These are phyloP conservation scores for Suillus tomentosus DNA, from an alignment of 768 basidiomycete species.

Conservation along the genomic window DNA sequence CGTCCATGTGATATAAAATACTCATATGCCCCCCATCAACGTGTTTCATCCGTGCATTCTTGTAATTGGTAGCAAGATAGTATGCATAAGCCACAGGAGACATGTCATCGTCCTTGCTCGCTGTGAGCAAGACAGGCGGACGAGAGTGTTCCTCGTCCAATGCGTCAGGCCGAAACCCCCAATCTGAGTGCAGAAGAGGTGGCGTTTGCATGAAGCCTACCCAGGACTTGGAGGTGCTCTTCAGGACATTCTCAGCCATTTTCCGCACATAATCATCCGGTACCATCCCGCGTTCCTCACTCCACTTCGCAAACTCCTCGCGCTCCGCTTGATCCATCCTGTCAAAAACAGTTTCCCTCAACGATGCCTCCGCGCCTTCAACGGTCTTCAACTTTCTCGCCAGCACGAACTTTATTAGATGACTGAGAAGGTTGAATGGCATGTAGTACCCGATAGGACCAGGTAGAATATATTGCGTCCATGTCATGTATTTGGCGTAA, in stretches of 20 bases:
- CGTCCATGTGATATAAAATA: slow-evolving; percentile 45
- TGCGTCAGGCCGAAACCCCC: slow-evolving; percentile 47
- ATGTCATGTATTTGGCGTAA: slow-evolving; percentile 48
- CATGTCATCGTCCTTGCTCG: slow-evolving; percentile 44
- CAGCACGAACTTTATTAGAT: slow-evolving; percentile 36
- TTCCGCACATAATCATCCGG: slow-evolving; percentile 47
- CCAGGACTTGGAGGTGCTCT: slow-evolving; percentile 53
- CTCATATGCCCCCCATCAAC: slow-evolving; percentile 55
- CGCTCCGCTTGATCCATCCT: slow-evolving; percentile 42
- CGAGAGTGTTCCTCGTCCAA: slow-evolving; percentile 48
- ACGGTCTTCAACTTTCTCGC: slow-evolving; percentile 38
- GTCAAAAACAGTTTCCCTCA: slow-evolving; percentile 41
- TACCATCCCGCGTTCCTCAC: slow-evolving; percentile 37
- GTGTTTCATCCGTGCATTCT: slow-evolving; percentile 42
- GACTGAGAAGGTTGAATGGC: slow-evolving; percentile 41
- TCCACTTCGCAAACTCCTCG: slow-evolving; percentile 41
- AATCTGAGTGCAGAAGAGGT: slow-evolving; percentile 48
- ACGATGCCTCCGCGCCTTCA: slow-evolving; percentile 43
- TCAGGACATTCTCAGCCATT: slow-evolving; percentile 43
- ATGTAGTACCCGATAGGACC: slow-evolving; percentile 47
- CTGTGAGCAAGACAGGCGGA: slow-evolving; percentile 48
- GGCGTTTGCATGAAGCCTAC: slow-evolving; percentile 50
- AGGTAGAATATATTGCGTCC: slow-evolving; percentile 46
- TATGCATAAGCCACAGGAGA: slow-evolving; percentile 45
- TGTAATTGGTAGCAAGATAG: slow-evolving; percentile 51